Evolutionary conservation across 2,329 filamentous ascomycete genomes (phyloP).

Genomic region (Arthrobotrys megalospora): DNA sequence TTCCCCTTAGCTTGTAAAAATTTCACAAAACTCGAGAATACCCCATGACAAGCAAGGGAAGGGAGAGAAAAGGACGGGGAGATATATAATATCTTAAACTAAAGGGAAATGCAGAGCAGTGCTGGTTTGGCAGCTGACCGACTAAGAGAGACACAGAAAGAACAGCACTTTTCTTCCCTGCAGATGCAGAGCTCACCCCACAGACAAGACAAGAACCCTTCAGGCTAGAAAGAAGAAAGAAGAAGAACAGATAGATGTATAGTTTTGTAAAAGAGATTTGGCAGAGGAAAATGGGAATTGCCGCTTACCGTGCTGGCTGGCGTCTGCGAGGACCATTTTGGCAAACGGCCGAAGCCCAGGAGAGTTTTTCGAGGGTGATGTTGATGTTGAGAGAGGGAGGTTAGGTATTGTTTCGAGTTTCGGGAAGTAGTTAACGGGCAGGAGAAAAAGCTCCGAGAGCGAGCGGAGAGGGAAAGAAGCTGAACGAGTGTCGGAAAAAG

Average conservation of each 20-base stretch:
- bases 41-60: no score
- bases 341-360: not conserved
- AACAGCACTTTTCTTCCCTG: slow-evolving; percentile 33
- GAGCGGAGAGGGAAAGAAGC: no score
- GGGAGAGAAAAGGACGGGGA: no score
- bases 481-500: no score
- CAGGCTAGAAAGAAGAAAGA: not conserved
- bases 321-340: slow-evolving; percentile 50
- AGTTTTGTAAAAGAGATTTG: no score
- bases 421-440: no score
- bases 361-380: not conserved
- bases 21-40: not conserved
- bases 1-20: slow-evolving; percentile 21
- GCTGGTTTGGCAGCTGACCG: slow-evolving; percentile 46
- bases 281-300: not conserved
- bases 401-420: not conserved
- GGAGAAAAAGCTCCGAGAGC: no score
- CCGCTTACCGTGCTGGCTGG: slow-evolving; percentile 34
- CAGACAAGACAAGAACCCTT: no score
- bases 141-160: not conserved
- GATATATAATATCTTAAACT: slow-evolving; percentile 18
- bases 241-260: not conserved
- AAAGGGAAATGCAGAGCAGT: not conserved
- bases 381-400: not conserved
- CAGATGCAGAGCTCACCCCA: slow-evolving; percentile 47